Evolutionary conservation across 2,329 filamentous ascomycete genomes (phyloP).

Genomic region (Colletotrichum filicis): DNA sequence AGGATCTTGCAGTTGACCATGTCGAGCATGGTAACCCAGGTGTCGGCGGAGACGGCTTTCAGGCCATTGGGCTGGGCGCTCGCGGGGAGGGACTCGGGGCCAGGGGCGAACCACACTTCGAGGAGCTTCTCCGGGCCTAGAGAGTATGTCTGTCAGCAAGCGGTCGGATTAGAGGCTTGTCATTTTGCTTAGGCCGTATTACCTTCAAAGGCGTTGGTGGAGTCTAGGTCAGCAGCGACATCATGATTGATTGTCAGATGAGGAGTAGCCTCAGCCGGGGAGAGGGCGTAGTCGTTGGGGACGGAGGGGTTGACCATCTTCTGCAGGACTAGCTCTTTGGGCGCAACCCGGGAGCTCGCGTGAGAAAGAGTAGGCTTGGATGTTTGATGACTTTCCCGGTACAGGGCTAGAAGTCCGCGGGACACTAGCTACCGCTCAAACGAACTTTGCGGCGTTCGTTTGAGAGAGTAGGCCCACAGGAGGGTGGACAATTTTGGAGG

Average conservation of each 20-base stretch:
- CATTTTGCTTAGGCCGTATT: conserved; percentile 35
- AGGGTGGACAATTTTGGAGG: conserved; percentile 70
- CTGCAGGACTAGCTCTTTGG: conserved; percentile 20
- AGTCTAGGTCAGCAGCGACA: conserved; percentile 92
- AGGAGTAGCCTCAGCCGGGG: conserved; percentile 84
- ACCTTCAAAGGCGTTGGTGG: conserved; percentile 96
- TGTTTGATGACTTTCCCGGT: conserved; percentile 8
- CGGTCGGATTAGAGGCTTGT: background rate
- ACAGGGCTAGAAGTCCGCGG: conserved; percentile 70
- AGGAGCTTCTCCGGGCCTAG: conserved; percentile 93
- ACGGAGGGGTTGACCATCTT: conserved; percentile 85
- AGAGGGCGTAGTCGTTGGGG: conserved; percentile 83
- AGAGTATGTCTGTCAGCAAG: conserved; percentile 15
- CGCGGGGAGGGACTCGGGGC: conserved; percentile 76
- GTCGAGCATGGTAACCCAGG: conserved; percentile 97
- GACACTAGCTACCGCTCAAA: conserved; percentile 98
- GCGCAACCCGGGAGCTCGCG: conserved; percentile 33
- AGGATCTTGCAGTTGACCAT: conserved; percentile 98
- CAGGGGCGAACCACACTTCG: conserved; percentile 97
- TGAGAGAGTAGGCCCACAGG: conserved; percentile 98
- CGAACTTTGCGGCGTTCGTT: conserved; percentile 93
- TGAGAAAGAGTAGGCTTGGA: conserved; percentile 36
- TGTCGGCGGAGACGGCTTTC: conserved; percentile 84
- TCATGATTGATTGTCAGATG: conserved; percentile 97
- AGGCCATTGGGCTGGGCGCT: conserved; percentile 80